A percentile compares a stretch with the other conserved stretches of the same genome.
phyloP scores from a whole-genome alignment of 208 protist species.

The Leishmania arabica region DNA sequence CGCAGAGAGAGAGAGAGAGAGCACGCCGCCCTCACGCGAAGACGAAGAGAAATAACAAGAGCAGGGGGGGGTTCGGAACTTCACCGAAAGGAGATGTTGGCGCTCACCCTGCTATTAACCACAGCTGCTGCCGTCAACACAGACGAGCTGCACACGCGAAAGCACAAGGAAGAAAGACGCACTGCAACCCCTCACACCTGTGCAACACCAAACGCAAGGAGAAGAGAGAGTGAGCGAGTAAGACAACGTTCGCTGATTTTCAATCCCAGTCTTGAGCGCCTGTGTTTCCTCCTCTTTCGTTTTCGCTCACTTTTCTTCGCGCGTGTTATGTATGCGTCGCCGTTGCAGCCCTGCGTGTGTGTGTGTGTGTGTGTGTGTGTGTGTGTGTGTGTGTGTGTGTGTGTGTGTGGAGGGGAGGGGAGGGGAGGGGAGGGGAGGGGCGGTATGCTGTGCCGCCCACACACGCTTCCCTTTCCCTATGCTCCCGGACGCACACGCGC shows the following conservation, averaged over 20 bases:
- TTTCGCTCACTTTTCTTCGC: neutral
- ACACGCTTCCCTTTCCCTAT: neutral
- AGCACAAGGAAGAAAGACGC: neutral
- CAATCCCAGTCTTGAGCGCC: neutral
- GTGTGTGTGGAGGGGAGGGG: too few species aligned
- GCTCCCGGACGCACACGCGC: too few species aligned
- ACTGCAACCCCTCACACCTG: neutral
- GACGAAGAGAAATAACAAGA: neutral
- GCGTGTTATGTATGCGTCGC: neutral
- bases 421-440: neutral
- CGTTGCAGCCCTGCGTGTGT: neutral
- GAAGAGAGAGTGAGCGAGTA: too few species aligned
- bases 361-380: too few species aligned
- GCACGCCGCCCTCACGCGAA: neutral
- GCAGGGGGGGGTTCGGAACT: neutral
- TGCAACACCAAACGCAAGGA: neutral
- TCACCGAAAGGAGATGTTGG: neutral
- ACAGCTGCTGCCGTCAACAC: neutral
- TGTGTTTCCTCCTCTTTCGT: neutral
- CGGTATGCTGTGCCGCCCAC: neutral
- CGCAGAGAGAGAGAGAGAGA: neutral
- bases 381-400: too few species aligned
- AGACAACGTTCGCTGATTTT: neutral
- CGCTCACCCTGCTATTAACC: neutral
- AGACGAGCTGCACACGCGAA: neutral